Evolutionary conservation across 106 monocot genomes (phyloP).

Genomic region (Dioscorea zingiberensis): DNA sequence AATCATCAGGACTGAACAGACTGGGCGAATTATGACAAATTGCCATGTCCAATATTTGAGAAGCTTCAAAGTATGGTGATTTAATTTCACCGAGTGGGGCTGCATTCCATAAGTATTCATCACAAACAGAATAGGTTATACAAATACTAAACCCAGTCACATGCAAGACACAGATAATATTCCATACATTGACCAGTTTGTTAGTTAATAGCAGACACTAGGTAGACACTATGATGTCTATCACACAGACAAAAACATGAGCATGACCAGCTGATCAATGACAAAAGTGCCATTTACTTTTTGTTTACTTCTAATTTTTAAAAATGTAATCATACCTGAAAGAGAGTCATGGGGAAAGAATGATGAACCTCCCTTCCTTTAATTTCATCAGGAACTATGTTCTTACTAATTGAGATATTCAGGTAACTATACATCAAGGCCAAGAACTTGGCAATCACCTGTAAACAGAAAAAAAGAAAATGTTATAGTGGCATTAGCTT

Average conservation of each 20-base stretch:
- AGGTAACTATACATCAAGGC: slow-evolving; percentile 98
- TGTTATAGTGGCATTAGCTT: background rate
- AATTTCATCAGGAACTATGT: slow-evolving; percentile 91
- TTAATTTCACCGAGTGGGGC: slow-evolving; percentile 71
- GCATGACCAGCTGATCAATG: no score
- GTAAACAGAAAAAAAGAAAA: slow-evolving; percentile 17
- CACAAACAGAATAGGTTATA: background rate
- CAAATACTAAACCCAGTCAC: no score
- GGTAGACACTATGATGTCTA: no score
- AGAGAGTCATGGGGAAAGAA: slow-evolving; percentile 85
- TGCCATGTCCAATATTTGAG: slow-evolving; percentile 99
- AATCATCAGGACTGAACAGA: slow-evolving; percentile 91
- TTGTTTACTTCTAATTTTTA: no score
- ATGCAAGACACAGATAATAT: no score
- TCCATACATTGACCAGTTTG: no score
- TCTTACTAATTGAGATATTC: slow-evolving; percentile 94
- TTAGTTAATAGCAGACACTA: no score
- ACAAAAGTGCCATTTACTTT: no score
- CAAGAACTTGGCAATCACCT: slow-evolving; percentile 99
- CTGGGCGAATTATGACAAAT: slow-evolving; percentile 84
- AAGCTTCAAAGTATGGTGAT: slow-evolving; percentile 71
- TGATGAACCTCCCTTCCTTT: slow-evolving; percentile 95
- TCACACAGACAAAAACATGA: no score
- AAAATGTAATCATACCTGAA: slow-evolving; percentile 6
- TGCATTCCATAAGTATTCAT: slow-evolving; percentile 21